Conservation (phyloP, 768 basidiomycete genomes). For the Boletus tylopilopsis region DNA sequence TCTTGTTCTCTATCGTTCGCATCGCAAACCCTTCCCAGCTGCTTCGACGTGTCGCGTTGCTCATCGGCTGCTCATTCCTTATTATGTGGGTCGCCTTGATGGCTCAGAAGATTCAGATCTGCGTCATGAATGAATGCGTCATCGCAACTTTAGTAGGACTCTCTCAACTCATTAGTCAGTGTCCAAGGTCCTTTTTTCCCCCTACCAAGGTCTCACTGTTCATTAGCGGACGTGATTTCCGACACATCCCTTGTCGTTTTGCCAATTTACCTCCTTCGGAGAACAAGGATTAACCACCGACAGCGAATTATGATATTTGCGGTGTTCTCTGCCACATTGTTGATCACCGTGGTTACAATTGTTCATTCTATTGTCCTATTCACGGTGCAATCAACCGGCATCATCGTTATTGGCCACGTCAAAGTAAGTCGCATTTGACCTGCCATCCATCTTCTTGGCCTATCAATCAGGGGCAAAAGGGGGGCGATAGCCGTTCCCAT, state of each 20-base stretch:
- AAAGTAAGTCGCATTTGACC: slow-evolving; percentile 14
- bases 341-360: slow-evolving; percentile 20
- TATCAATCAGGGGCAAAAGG: no score
- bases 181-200: not conserved
- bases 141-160: slow-evolving; percentile 8
- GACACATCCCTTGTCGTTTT: slow-evolving; percentile 18
- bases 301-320: slow-evolving; percentile 18
- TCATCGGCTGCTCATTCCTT: slow-evolving; percentile 15
- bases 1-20: slow-evolving; percentile 24
- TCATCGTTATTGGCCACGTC: slow-evolving; percentile 21
- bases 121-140: not conserved
- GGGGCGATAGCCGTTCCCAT: not conserved
- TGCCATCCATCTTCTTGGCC: not conserved
- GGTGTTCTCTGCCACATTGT: slow-evolving; percentile 18
- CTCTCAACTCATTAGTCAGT: slow-evolving; percentile 22
- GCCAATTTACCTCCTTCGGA: slow-evolving; percentile 13
- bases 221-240: slow-evolving; percentile 19
- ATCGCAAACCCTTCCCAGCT: slow-evolving; percentile 8
- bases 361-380: slow-evolving; percentile 16
- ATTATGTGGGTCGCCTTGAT: slow-evolving; percentile 24
- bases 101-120: slow-evolving; percentile 13
- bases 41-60: not conserved
- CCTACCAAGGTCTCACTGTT: no score
- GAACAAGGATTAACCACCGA: slow-evolving; percentile 1
- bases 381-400: not conserved